Evolutionary conservation across 768 basidiomycete species (phyloP), one percentile per base, ranked within the genome.

Genomic region (Cystoderma amianthinum): DNA sequence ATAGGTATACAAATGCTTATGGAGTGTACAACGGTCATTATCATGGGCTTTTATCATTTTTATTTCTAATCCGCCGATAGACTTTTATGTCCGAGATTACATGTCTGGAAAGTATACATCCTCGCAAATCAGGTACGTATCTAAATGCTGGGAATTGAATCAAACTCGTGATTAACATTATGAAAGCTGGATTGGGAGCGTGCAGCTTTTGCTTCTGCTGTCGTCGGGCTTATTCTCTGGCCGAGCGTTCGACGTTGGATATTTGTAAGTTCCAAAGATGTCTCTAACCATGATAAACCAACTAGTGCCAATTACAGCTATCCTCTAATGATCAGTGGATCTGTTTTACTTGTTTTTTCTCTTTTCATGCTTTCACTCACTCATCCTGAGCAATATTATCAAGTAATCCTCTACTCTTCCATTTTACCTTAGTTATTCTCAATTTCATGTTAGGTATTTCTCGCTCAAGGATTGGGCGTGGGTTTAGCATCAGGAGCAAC

Each of bases 121-220:
- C 4, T 64, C 62, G 16, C 58, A 60, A 28, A 65, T 67, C 24
- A 62, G 63, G 61, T 63, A 52, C 23, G 55, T 49, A 24, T n/a
- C n/a, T 16, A 23, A 36, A 32, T 28, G 38, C 20, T 11, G 2
- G 22, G 19, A 5, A 15, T 24, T 23, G 15, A 23, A n/a, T 5
- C 16, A 32, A 25, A 12, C 30, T 17, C 6, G 32, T 35, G 24
- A 38, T 4, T 32, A 20, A 19, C 32, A 24, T 17, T 23, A 39
- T 16, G 17, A 36, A 39, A 69, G 67, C 20, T 69, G 68, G 68
- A 69, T 80, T 30, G 79, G 78, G 5, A 73, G 76, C 3, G 52
- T 63, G 0, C 76, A 81, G 47, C 61, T 73, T 13, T 72, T 71
- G 43, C 51, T 78, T 15, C 64, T 70, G 5, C 70, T 78, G 43